phyloP scores from a whole-genome alignment of 306 rosid species.

The Prunus mongolica region DNA sequence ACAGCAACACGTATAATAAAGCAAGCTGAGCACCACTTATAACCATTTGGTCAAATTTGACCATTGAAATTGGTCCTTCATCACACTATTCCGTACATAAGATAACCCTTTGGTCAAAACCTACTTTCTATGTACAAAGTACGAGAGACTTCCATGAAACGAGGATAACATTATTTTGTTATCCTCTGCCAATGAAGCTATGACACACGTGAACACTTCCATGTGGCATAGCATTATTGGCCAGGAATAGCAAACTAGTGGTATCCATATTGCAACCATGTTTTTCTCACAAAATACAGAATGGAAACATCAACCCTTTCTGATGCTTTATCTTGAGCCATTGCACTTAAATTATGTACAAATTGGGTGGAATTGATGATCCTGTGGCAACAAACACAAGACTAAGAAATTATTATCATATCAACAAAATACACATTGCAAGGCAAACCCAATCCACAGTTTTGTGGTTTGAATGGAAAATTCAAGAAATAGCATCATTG shows the following conservation, averaged over 20 bases:
- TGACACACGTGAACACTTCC: no score
- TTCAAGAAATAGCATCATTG: neutral
- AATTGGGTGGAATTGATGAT: neutral
- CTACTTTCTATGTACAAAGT: neutral
- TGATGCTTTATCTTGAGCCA: neutral
- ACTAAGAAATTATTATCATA: neutral
- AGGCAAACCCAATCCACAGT: neutral
- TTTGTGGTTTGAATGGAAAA: neutral
- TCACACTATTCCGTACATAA: neutral
- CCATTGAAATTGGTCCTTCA: neutral
- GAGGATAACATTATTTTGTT: no score
- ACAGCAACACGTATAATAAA: neutral
- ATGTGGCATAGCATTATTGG: no score
- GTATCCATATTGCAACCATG: no score
- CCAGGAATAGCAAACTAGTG: no score
- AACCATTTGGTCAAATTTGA: neutral
- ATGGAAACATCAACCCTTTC: neutral
- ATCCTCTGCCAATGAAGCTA: no score
- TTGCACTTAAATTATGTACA: neutral
- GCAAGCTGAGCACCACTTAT: neutral
- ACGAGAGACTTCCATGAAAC: no score
- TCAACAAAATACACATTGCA: neutral
- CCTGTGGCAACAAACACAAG: neutral
- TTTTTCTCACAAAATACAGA: neutral
- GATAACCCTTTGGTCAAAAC: neutral